A percentile compares a stretch with the other conserved stretches of the same genome.
phyloP scores from a whole-genome alignment of 768 basidiomycete species.

The Termitomyces sp. region DNA sequence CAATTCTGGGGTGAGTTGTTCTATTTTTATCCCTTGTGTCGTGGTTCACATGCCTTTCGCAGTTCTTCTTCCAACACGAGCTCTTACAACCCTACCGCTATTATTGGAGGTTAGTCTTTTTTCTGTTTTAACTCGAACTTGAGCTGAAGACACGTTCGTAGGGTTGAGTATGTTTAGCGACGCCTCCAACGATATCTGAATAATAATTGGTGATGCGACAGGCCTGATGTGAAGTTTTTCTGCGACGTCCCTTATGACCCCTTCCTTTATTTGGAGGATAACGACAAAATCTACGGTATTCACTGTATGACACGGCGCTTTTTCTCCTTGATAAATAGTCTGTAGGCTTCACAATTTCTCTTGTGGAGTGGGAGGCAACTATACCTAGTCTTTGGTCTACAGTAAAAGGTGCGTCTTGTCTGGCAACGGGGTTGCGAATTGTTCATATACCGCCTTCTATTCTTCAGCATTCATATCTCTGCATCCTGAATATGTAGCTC shows the following conservation, averaged over 20 bases:
- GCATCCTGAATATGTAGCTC: constrained; percentile 55
- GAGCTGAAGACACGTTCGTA: constrained; percentile 15
- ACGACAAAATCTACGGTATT: constrained; percentile 43
- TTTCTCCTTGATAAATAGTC: background rate
- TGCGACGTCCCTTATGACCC: constrained; percentile 81
- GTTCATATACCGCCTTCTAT: background rate
- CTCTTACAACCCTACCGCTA: constrained; percentile 72
- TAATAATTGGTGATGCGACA: constrained; percentile 20
- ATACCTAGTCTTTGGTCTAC: constrained; percentile 76
- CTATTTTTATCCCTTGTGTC: background rate
- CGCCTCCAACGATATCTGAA: background rate
- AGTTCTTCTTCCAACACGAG: constrained; percentile 85
- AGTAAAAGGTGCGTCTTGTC: constrained; percentile 48
- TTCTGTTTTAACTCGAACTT: background rate
- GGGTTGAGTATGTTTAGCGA: constrained; percentile 63
- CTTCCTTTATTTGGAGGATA: constrained; percentile 73
- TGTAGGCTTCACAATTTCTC: constrained; percentile 71
- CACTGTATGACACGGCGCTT: background rate
- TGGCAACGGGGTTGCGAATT: background rate
- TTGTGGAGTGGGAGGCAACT: constrained; percentile 75
- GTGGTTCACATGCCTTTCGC: background rate
- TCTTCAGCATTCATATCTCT: constrained; percentile 56
- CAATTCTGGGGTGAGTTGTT: constrained; percentile 72
- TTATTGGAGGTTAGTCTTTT: constrained; percentile 62
- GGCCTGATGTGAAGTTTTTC: constrained; percentile 69